A percentile compares a stretch with the other conserved stretches of the same genome.
Conservation (phyloP, 2,329 filamentous ascomycete species). For the Rutstroemia sp. region DNA sequence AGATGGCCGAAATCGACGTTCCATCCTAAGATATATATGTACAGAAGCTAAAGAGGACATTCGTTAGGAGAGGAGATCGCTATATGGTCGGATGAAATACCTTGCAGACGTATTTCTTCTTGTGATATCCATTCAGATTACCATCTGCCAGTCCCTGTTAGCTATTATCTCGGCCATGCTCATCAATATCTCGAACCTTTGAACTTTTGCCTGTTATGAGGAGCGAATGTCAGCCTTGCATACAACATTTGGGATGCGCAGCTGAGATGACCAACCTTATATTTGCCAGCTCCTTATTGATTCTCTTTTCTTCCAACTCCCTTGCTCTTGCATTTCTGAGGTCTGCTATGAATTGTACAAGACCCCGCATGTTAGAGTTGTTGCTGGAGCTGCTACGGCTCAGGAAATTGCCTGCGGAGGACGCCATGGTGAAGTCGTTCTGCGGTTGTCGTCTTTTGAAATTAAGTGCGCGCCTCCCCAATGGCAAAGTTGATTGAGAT, state of each 20-base stretch:
- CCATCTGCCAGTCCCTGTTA: slow-evolving; percentile 49
- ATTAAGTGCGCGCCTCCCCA: not conserved
- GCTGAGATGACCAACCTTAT: slow-evolving; percentile 55
- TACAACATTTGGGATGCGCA: slow-evolving; percentile 4
- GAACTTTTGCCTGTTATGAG: slow-evolving; percentile 70
- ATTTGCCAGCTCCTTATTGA: slow-evolving; percentile 98
- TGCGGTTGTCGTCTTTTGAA: not conserved
- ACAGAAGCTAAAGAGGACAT: slow-evolving; percentile 54
- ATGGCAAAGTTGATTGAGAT: not conserved
- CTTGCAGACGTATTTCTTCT: slow-evolving; percentile 99
- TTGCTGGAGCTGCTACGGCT: slow-evolving; percentile 54
- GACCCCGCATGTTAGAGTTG: slow-evolving; percentile 66
- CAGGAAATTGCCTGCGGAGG: slow-evolving; percentile 47
- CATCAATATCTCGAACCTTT: slow-evolving; percentile 48
- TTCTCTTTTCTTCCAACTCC: slow-evolving; percentile 96
- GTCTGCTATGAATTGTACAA: slow-evolving; percentile 98
- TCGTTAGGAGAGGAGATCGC: not conserved
- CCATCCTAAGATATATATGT: slow-evolving; percentile 98
- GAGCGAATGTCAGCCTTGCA: slow-evolving; percentile 19
- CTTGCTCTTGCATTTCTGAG: slow-evolving; percentile 88
- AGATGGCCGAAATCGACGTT: slow-evolving; percentile 98
- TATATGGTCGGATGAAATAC: slow-evolving; percentile 31
- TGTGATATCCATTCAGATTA: slow-evolving; percentile 90
- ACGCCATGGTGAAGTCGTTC: slow-evolving; percentile 20
- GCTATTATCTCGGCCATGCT: slow-evolving; percentile 7